Conservation (phyloP, 2,329 filamentous ascomycete species). For the Cladosporium sp. region DNA sequence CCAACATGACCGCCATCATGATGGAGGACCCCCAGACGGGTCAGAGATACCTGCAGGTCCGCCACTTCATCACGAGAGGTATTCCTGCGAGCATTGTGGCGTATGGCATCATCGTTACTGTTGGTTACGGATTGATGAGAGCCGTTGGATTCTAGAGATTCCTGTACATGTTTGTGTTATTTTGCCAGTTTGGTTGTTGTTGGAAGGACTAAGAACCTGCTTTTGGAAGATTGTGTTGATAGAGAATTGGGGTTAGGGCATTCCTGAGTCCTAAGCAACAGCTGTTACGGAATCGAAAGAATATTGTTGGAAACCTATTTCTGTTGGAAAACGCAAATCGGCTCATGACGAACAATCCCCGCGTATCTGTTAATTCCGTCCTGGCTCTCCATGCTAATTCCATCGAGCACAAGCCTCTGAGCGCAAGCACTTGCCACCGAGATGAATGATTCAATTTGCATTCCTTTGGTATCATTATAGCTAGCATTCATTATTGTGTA, state of each 20-base stretch:
- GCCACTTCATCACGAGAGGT: slow-evolving; percentile 93
- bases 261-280: not conserved
- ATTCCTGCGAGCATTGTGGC: slow-evolving; percentile 83
- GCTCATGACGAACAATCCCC: no score
- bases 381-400: no score
- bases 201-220: not conserved
- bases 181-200: not conserved
- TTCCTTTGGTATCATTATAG: not conserved
- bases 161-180: not conserved
- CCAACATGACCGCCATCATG: slow-evolving; percentile 99
- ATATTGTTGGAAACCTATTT: not conserved
- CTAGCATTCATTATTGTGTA: not conserved
- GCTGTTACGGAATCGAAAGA: not conserved
- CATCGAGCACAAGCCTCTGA: not conserved
- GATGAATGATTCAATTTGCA: not conserved
- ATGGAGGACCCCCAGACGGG: slow-evolving; percentile 93
- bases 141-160: slow-evolving; percentile 62
- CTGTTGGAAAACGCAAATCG: not conserved
- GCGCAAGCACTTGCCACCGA: not conserved
- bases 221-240: not conserved
- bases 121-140: slow-evolving; percentile 90
- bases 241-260: not conserved
- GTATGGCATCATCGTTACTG: slow-evolving; percentile 77
- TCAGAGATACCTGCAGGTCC: slow-evolving; percentile 86
- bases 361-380: no score